Evolutionary conservation across 75 land plant species (phyloP).

Genomic region (Selaginella moellendorffii): DNA sequence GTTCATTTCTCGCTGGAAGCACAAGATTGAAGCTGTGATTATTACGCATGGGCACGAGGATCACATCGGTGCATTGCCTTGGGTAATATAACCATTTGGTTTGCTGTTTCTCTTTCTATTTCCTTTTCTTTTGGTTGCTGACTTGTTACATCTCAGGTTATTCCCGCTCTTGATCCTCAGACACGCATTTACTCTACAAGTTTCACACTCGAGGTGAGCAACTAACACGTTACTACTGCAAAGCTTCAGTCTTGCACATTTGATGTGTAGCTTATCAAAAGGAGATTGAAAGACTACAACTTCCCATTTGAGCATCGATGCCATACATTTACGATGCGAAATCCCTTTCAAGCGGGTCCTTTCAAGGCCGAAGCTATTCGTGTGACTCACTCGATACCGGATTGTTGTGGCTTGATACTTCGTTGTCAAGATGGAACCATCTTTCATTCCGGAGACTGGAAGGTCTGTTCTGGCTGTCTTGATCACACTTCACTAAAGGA

Average conservation of each 20-base stretch:
- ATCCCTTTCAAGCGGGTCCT: slow-evolving; percentile 80
- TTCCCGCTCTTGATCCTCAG: neutral
- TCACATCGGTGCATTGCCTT: slow-evolving; percentile 99
- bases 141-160: neutral
- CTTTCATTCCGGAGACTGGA: slow-evolving; percentile 99
- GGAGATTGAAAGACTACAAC: slow-evolving; percentile 73
- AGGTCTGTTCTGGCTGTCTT: slow-evolving; percentile 45
- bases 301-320: slow-evolving; percentile 67
- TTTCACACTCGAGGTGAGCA: neutral
- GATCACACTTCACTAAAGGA: too few species aligned
- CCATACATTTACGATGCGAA: slow-evolving; percentile 52
- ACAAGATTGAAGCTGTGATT: slow-evolving; percentile 94
- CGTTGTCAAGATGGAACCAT: slow-evolving; percentile 95
- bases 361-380: slow-evolving; percentile 89
- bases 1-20: slow-evolving; percentile 89
- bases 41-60: slow-evolving; percentile 99
- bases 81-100: slow-evolving; percentile 72
- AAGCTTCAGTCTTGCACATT: too few species aligned
- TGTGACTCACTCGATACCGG: slow-evolving; percentile 97
- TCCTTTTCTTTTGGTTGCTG: too few species aligned
- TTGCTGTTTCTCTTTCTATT: too few species aligned
- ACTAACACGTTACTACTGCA: too few species aligned
- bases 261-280: slow-evolving; percentile 60
- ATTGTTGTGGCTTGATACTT: slow-evolving; percentile 91
- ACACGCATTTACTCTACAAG: neutral